phyloP scores from a whole-genome alignment of 2,329 filamentous ascomycete genomes.

The Stachybotrys echinatus region DNA sequence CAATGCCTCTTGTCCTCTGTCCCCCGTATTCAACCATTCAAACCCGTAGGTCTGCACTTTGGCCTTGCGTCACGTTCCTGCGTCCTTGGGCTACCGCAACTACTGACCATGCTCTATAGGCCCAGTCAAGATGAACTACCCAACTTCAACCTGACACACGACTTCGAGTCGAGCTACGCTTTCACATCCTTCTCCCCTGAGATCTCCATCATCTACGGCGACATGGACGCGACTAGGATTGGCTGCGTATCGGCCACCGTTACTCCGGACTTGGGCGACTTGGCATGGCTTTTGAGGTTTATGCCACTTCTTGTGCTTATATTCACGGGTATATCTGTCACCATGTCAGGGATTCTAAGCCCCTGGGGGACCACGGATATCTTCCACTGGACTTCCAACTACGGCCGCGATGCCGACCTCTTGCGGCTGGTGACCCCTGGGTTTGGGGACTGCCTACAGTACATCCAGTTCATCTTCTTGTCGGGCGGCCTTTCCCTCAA shows the following conservation, averaged over 20 bases:
- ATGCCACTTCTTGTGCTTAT: conserved; percentile 74
- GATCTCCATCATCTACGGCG: conserved; percentile 70
- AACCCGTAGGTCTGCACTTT: conserved; percentile 26
- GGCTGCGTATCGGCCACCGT: conserved; percentile 79
- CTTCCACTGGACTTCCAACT: conserved; percentile 97
- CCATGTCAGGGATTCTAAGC: conserved; percentile 80
- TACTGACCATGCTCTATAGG: conserved; percentile 13
- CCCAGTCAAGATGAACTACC: conserved; percentile 48
- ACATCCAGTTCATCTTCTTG: conserved; percentile 87
- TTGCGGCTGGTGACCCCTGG: conserved; percentile 90
- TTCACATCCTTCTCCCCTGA: conserved; percentile 78
- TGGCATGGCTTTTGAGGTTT: conserved; percentile 67
- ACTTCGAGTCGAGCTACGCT: conserved; percentile 76
- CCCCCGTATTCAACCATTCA: conserved; percentile 58
- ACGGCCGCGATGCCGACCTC: conserved; percentile 87
- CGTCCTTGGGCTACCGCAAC: conserved; percentile 5
- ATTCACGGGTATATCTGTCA: conserved; percentile 74
- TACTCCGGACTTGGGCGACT: conserved; percentile 72
- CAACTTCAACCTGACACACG: conserved; percentile 66
- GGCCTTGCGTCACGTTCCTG: not conserved
- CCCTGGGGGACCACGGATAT: conserved; percentile 90
- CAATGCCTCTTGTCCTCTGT: conserved; percentile 68
- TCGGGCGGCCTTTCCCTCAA: conserved; percentile 81
- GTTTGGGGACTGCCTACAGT: conserved; percentile 94
- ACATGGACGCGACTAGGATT: conserved; percentile 55